Evolutionary conservation across 2,329 filamentous ascomycete species (phyloP).

Genomic region (Leptodontidium sp.): DNA sequence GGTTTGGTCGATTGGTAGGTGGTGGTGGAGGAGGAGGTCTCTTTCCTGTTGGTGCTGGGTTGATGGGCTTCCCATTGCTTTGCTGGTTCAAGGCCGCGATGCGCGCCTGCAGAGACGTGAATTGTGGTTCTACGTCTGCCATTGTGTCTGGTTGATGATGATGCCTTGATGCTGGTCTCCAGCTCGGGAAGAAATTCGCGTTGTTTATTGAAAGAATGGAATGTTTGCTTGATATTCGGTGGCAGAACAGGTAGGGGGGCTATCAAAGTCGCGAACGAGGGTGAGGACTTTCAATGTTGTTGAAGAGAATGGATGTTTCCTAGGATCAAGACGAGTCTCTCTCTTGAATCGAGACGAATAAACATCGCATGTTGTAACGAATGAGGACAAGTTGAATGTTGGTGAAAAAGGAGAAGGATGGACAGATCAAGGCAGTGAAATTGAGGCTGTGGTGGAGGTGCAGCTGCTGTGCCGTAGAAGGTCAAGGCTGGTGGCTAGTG

Average conservation of each 20-base stretch:
- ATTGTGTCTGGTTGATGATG: conserved; percentile 49
- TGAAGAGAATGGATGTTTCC: neutral
- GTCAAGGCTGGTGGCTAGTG: neutral
- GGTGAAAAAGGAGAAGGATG: neutral
- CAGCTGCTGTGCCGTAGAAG: conserved; percentile 13
- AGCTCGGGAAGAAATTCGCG: neutral
- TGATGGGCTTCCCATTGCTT: conserved; percentile 34
- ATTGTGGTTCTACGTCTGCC: conserved; percentile 68
- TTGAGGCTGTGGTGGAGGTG: conserved; percentile 18
- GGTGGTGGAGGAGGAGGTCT: conserved; percentile 64
- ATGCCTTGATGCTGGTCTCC: neutral
- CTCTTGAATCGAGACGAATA: neutral
- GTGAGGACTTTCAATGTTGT: neutral
- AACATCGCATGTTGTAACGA: conserved; percentile 17
- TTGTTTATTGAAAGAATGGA: neutral
- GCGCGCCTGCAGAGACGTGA: conserved; percentile 66
- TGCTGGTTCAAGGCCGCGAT: conserved; percentile 67
- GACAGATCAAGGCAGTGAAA: conserved; percentile 8
- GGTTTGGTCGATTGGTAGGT: conserved; percentile 47
- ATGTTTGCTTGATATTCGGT: neutral
- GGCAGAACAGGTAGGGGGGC: neutral
- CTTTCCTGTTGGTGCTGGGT: conserved; percentile 51
- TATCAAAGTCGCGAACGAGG: conserved; percentile 1
- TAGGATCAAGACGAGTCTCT: neutral
- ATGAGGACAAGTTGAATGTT: conserved; percentile 5